Percentiles rank a stretch among this genome's conserved stretches.
Conservation (phyloP, 371 early-diverging fungal species). For the Umbelopsis sp. region DNA sequence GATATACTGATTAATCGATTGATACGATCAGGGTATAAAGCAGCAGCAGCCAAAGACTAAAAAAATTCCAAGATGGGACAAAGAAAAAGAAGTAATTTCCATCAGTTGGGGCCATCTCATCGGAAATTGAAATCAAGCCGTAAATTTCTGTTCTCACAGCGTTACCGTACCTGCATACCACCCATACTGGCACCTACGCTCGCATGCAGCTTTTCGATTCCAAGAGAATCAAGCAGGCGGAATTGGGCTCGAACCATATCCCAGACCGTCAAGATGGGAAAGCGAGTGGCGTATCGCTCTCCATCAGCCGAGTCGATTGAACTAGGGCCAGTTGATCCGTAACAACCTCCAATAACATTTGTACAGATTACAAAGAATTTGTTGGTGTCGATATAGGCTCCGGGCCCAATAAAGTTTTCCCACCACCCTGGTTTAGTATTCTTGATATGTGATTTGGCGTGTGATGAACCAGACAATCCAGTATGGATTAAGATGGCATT, state of each 20-base stretch:
- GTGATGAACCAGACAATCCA: constrained; percentile 83
- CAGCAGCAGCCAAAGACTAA: constrained; percentile 82
- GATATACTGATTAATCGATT: constrained; percentile 83
- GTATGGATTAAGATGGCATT: constrained; percentile 87
- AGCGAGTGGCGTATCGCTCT: constrained; percentile 84
- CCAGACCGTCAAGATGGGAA: constrained; percentile 91
- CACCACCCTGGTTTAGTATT: constrained; percentile 94
- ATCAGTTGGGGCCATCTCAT: constrained; percentile 3
- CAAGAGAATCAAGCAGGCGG: constrained; percentile 77
- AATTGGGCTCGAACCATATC: constrained; percentile 97
- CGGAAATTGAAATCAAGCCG: neutral
- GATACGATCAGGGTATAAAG: constrained; percentile 83
- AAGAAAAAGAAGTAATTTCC: neutral
- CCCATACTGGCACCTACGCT: constrained; percentile 95
- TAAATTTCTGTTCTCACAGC: neutral
- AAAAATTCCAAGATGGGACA: too few relatives aligned
- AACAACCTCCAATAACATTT: constrained; percentile 88
- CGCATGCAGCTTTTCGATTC: constrained; percentile 83
- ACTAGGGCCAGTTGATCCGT: constrained; percentile 87
- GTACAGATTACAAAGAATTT: constrained; percentile 88
- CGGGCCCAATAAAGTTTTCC: constrained; percentile 95
- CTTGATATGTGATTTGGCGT: constrained; percentile 77
- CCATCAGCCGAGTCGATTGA: constrained; percentile 75
- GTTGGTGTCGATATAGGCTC: constrained; percentile 81
- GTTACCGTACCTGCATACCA: constrained; percentile 81